Evolutionary conservation across 176 grass and related monocot genomes (phyloP).

Genomic region (Paspalum vaginatum): DNA sequence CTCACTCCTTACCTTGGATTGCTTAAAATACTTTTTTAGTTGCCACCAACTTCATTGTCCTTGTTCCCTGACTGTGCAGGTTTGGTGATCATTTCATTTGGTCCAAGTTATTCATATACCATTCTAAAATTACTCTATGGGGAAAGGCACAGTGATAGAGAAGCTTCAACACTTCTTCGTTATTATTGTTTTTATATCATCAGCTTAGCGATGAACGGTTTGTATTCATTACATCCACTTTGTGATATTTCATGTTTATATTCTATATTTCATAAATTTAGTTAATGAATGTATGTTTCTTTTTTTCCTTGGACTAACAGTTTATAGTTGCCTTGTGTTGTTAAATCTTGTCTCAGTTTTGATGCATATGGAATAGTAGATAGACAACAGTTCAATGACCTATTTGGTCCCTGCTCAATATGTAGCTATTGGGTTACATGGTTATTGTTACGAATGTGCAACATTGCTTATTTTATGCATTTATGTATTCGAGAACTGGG

Average conservation of each 20-base stretch:
- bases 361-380: not conserved
- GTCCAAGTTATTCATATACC: conserved; percentile 98
- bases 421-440: not conserved
- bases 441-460: not conserved
- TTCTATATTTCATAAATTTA: conserved; percentile 24
- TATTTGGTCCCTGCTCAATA: not conserved
- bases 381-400: not conserved
- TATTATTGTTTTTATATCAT: conserved; percentile 97
- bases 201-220: conserved; percentile 93
- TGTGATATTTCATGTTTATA: conserved; percentile 14
- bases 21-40: conserved; percentile 7
- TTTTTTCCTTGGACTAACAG: not conserved
- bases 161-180: conserved; percentile 75
- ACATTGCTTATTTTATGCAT: not conserved
- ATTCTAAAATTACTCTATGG: conserved; percentile 86
- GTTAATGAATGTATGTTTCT: not conserved
- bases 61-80: conserved; percentile 59
- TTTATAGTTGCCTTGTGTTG: not conserved
- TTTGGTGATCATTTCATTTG: conserved; percentile 87
- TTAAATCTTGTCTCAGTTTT: conserved; percentile 2
- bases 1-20: not conserved
- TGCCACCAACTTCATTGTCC: not conserved
- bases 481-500: not conserved
- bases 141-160: conserved; percentile 74
- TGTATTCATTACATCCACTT: conserved; percentile 29